phyloP scores from a whole-genome alignment of 495 filamentous ascomycete species.

The Penicilliopsis zonata region DNA sequence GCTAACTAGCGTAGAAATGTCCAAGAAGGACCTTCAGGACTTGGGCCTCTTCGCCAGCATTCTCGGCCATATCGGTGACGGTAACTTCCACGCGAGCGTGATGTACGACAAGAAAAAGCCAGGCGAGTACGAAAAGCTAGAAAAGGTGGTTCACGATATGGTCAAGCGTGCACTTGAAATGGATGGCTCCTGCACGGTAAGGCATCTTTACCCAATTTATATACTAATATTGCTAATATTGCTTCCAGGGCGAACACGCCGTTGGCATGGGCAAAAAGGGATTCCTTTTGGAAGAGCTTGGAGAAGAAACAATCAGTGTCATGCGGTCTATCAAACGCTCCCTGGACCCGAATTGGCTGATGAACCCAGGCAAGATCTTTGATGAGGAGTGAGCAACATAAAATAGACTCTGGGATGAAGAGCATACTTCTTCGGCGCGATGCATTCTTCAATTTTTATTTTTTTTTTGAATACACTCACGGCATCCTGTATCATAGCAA shows the following conservation, averaged over 20 bases:
- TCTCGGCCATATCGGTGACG: conserved; percentile 76
- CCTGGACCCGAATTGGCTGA: conserved; percentile 81
- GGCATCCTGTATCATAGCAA: too few species aligned
- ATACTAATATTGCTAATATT: not conserved
- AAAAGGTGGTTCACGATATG: conserved; percentile 77
- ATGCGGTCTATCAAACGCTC: conserved; percentile 78
- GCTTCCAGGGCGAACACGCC: conserved; percentile 64
- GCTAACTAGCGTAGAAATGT: conserved; percentile 44
- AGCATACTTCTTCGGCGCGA: too few species aligned
- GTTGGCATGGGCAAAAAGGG: conserved; percentile 83
- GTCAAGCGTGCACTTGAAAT: conserved; percentile 77
- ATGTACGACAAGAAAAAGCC: conserved; percentile 63
- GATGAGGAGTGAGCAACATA: conserved; percentile 29
- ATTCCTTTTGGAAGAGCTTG: conserved; percentile 69
- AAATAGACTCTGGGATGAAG: too few species aligned
- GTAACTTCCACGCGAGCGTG: conserved; percentile 87
- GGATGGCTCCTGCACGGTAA: conserved; percentile 81
- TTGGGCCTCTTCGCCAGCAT: conserved; percentile 77
- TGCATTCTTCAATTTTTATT: too few species aligned
- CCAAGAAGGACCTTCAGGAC: conserved; percentile 79
- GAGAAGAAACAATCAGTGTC: conserved; percentile 62
- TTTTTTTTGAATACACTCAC: too few species aligned
- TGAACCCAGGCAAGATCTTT: conserved; percentile 90
- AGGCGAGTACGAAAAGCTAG: conserved; percentile 57
- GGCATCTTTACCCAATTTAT: conserved; percentile 1